Evolutionary conservation across 345 rosid species (phyloP).

Genomic region (Durio zibethinus): DNA sequence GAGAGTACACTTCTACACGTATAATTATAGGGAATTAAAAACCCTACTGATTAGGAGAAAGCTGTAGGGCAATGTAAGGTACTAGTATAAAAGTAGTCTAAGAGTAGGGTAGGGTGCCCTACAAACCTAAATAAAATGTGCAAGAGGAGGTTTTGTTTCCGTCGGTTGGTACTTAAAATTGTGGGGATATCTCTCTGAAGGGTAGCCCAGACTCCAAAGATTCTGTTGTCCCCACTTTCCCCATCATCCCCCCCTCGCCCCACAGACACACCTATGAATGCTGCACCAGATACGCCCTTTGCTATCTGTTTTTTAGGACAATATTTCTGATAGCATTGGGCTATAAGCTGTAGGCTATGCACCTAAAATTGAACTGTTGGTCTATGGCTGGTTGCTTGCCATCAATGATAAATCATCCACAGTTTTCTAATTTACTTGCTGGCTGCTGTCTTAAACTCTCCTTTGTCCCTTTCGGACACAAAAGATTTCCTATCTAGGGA

Average conservation of each 20-base stretch:
- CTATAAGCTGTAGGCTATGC: not conserved
- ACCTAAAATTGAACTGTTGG: not conserved
- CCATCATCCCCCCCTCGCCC: not conserved
- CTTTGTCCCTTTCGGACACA: not conserved
- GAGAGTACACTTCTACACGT: not conserved
- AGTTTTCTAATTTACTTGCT: too few species aligned
- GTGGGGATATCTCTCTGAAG: conserved; percentile 2
- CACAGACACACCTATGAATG: not conserved
- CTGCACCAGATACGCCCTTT: not conserved
- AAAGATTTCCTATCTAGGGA: not conserved
- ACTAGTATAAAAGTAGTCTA: too few species aligned
- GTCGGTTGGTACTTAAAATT: not conserved
- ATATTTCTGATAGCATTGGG: not conserved
- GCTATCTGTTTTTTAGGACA: not conserved
- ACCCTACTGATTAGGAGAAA: not conserved
- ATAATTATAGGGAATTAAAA: not conserved
- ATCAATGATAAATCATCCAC: not conserved
- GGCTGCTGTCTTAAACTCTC: not conserved
- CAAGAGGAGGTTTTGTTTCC: not conserved
- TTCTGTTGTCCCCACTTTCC: not conserved
- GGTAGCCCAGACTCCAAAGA: not conserved
- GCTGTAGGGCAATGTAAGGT: not conserved
- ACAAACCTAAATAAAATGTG: not conserved
- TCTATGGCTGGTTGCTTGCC: not conserved
- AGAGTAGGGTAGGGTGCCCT: not conserved